Evolutionary conservation across 768 basidiomycete species (phyloP), one percentile per base, ranked within the genome.

Genomic region (Pleurotus cornucopiae): DNA sequence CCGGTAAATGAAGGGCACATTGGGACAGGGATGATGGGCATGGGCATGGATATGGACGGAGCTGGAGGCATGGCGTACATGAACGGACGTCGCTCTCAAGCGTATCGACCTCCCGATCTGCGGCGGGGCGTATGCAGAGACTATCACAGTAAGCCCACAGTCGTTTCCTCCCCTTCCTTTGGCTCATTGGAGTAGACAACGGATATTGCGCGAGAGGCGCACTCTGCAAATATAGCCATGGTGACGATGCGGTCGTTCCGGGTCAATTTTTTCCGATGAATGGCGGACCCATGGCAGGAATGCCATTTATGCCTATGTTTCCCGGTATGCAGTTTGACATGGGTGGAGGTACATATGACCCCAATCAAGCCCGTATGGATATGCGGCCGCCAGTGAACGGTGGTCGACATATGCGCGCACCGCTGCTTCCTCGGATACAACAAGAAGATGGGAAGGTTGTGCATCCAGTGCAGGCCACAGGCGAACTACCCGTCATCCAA

Each of bases 151-250:
- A 66, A 66, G 94, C 80, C 11, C 46, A 16, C 2, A 54, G 30
- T 9, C 11, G 30, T 34, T 34, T 34, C 30, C 30, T 9, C 30
- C 11, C 30, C 9, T 11, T 34, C 3, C 30, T 34, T 11, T 34
- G 30, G 7, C 30, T 34, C 30, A 34, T 34, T 34, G 30, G 30
- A 49, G 6, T 61, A 98, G 95, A 95, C 66, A 86, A 86, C 57
- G 95, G 95, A 1, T 97, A 86, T 71, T 98, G 95, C 63, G 83
- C 90, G 40, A 84, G 94, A 30, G 95, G 95, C 46, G 86, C 82
- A 16, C 80, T 81, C 58, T 98, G 95, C 78, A 94, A 92, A 66
- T 98, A 84, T 71, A 93, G 90, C 58, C 95, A 98, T 63, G 93
- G 91, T 38, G 91, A 92, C 1, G 91, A 95, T 66, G 89, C 91